Percentiles rank a stretch among this genome's conserved stretches.
These are phyloP conservation scores for Aureobasidium vineae DNA, from an alignment of 2,329 filamentous ascomycete genomes.

Conservation along the genomic window DNA sequence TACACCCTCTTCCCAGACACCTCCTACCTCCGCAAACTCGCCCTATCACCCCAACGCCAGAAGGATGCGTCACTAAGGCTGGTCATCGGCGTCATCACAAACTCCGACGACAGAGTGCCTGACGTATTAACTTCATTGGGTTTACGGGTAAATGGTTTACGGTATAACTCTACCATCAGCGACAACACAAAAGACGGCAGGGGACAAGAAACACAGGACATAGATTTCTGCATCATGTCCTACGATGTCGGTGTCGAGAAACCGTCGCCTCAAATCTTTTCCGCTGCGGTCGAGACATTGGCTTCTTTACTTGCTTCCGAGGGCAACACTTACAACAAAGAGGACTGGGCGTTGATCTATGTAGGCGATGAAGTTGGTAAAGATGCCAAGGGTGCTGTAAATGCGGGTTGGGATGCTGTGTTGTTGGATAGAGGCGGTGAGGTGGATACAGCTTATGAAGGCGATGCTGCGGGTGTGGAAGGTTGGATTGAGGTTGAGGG, in stretches of 20 bases:
- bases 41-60: constrained; percentile 29
- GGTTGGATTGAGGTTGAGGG: constrained; percentile 13
- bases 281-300: constrained; percentile 47
- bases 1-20: constrained; percentile 54
- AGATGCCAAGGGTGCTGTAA: constrained; percentile 51
- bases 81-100: constrained; percentile 60
- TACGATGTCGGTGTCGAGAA: constrained; percentile 64
- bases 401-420: constrained; percentile 51
- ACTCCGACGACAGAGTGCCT: constrained; percentile 62
- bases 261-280: constrained; percentile 57
- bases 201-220: constrained; percentile 34
- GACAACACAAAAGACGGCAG: constrained; percentile 31
- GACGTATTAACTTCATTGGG: constrained; percentile 55
- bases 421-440: constrained; percentile 42
- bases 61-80: not conserved
- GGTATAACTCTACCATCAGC: constrained; percentile 35
- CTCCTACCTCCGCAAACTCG: constrained; percentile 47
- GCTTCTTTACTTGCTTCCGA: constrained; percentile 42
- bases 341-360: constrained; percentile 47
- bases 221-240: constrained; percentile 61
- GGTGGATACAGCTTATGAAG: constrained; percentile 20
- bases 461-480: constrained; percentile 8
- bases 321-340: constrained; percentile 34
- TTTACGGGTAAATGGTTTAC: constrained; percentile 42
- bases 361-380: constrained; percentile 56